These are phyloP conservation scores for Russula sp. DNA, from an alignment of 768 basidiomycete genomes.

Conservation along the genomic window DNA sequence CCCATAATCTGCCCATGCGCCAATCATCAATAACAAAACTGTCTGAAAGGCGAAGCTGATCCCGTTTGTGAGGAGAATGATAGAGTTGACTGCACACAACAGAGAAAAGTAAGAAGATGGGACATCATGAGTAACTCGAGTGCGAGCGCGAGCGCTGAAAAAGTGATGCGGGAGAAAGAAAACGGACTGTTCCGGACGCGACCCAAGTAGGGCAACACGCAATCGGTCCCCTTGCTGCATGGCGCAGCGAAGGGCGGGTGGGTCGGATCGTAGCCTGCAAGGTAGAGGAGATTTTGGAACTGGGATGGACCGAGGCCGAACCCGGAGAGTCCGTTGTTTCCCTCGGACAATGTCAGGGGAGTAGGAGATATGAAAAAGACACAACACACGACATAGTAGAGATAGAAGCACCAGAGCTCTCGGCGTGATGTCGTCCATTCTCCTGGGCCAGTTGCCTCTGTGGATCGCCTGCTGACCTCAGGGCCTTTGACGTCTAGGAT, in stretches of 20 bases:
- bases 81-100: constrained; percentile 54
- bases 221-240: constrained; percentile 45
- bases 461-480: too few species aligned
- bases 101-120: background rate
- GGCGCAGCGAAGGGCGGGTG: constrained; percentile 46
- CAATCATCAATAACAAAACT: constrained; percentile 54
- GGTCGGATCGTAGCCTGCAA: constrained; percentile 68
- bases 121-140: background rate
- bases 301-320: constrained; percentile 72
- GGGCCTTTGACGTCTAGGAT: background rate
- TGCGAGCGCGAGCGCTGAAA: background rate
- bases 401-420: constrained; percentile 52
- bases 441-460: background rate
- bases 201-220: constrained; percentile 64
- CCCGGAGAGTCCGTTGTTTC: constrained; percentile 63
- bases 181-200: constrained; percentile 51
- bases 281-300: constrained; percentile 66
- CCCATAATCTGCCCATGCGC: constrained; percentile 83
- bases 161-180: background rate
- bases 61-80: constrained; percentile 73
- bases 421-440: constrained; percentile 24
- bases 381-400: constrained; percentile 46
- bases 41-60: constrained; percentile 77
- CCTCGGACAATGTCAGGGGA: constrained; percentile 30
- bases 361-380: too few species aligned